Conservation (phyloP, 305 asterid species). For the Fraxinus sp. region DNA sequence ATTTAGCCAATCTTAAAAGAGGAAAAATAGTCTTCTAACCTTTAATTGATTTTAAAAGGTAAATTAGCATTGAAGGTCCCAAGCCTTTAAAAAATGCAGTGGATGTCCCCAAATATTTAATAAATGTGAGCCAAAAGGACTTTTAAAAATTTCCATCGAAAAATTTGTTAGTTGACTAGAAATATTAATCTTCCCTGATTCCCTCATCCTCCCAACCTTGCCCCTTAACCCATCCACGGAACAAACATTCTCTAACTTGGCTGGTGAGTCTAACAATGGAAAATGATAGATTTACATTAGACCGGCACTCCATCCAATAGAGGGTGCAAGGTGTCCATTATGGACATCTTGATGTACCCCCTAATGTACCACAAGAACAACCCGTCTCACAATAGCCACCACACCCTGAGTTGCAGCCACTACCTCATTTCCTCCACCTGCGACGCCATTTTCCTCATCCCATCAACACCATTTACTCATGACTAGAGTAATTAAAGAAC, state of each 20-base stretch:
- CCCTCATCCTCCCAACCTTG: background rate
- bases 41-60: background rate
- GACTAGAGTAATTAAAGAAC: background rate
- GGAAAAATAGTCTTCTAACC: background rate
- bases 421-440: background rate
- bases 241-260: background rate
- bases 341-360: no score
- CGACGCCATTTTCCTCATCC: background rate
- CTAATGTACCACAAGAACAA: no score
- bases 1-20: background rate
- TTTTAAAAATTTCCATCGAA: background rate
- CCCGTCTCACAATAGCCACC: background rate
- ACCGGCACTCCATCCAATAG: no score
- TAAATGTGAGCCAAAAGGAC: background rate
- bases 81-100: background rate
- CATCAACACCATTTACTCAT: background rate
- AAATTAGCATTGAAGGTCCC: background rate
- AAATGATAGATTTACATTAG: no score
- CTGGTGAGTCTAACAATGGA: no score
- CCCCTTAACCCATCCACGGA: background rate
- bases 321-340: no score
- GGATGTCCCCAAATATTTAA: background rate
- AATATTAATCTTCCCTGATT: background rate
- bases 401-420: background rate
- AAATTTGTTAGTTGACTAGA: background rate